Evolutionary conservation across 305 asterid genomes (phyloP).

Genomic region (Solanum chacoense): DNA sequence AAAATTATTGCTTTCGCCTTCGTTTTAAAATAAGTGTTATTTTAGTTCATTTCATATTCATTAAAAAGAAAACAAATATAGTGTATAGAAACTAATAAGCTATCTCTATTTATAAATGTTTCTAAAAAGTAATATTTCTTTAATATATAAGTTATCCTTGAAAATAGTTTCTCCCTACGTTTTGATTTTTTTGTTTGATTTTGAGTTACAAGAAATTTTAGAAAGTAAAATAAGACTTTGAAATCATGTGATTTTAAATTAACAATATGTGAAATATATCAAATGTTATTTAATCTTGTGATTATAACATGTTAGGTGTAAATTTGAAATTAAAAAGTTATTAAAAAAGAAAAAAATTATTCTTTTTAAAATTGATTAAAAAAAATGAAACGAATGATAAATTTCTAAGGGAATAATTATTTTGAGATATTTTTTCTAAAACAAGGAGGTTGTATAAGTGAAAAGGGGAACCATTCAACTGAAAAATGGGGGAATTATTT

Average conservation of each 20-base stretch:
- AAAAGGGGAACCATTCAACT: not conserved
- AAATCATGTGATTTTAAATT: not conserved
- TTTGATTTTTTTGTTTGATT: rapidly evolving
- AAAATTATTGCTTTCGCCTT: not conserved
- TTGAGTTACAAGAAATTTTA: not conserved
- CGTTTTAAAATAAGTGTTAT: not conserved
- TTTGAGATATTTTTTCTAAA: not conserved
- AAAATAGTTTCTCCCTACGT: not conserved
- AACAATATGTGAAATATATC: not conserved
- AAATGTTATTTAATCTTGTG: not conserved
- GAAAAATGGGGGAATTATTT: not conserved
- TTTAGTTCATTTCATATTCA: not conserved
- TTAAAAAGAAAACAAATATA: no score
- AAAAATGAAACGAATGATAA: not conserved
- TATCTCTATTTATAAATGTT: not conserved
- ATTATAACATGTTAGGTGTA: not conserved
- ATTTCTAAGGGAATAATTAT: no score
- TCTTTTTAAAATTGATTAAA: not conserved
- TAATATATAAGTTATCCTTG: not conserved
- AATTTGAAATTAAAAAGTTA: not conserved
- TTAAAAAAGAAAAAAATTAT: not conserved
- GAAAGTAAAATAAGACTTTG: not conserved
- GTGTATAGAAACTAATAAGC: no score
- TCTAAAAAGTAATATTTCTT: not conserved
- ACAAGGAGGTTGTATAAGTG: not conserved